phyloP scores from a whole-genome alignment of 257 asterid genomes.

The Salvia rosmarinus region DNA sequence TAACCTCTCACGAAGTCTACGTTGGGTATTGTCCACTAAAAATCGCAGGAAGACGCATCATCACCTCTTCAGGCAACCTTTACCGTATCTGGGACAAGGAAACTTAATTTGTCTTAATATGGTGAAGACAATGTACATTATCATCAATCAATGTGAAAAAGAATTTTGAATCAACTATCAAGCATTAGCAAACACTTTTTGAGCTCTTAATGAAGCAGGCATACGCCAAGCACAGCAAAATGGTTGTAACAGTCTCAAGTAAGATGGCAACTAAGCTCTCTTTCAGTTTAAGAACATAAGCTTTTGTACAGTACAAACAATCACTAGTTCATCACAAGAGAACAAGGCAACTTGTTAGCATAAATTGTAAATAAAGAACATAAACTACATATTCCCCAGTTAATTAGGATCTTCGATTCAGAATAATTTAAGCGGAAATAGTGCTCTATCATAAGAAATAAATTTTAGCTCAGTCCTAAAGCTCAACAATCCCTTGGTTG shows the following conservation, averaged over 20 bases:
- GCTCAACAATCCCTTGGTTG: background rate
- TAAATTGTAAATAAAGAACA: background rate
- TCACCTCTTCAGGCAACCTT: conserved; percentile 30
- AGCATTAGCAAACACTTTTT: background rate
- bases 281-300: background rate
- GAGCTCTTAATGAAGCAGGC: too few species aligned
- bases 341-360: background rate
- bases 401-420: too few species aligned
- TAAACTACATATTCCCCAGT: background rate
- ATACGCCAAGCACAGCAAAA: too few species aligned
- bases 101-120: background rate
- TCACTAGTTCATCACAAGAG: too few species aligned
- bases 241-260: too few species aligned
- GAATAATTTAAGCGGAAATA: background rate
- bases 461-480: background rate
- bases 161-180: too few species aligned
- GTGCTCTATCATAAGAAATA: too few species aligned
- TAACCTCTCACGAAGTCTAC: conserved; percentile 35
- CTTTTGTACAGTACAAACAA: too few species aligned
- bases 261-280: background rate
- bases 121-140: background rate
- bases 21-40: conserved; percentile 29
- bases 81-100: conserved; percentile 30
- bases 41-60: conserved; percentile 32
- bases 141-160: too few species aligned